A percentile compares a stretch with the other conserved stretches of the same genome.
Evolutionary conservation across 2,329 filamentous ascomycete species (phyloP).

Genomic region (Ceratocystis cacaofunesta): DNA sequence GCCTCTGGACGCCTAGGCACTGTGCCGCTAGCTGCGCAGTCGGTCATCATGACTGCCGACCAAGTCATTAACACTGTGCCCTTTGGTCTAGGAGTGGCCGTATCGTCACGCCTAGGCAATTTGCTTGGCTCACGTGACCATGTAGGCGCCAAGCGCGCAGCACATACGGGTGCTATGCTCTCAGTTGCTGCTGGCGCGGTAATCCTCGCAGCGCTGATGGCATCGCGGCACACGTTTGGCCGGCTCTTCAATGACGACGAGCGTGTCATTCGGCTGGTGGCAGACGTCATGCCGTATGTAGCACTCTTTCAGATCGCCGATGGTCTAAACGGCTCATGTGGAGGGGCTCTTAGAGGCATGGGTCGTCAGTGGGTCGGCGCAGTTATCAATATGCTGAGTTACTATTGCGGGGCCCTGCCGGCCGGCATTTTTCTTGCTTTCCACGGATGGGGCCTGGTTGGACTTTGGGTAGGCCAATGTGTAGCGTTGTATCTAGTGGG

Average conservation of each 20-base stretch:
- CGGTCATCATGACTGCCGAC: slow-evolving; percentile 79
- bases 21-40: slow-evolving; percentile 65
- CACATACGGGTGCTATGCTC: slow-evolving; percentile 60
- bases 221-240: slow-evolving; percentile 56
- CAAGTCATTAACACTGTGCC: slow-evolving; percentile 76
- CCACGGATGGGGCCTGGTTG: slow-evolving; percentile 66
- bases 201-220: slow-evolving; percentile 55
- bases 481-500: slow-evolving; percentile 71
- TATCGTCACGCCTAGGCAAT: slow-evolving; percentile 65
- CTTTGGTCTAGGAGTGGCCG: slow-evolving; percentile 72
- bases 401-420: slow-evolving; percentile 69
- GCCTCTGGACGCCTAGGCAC: slow-evolving; percentile 70
- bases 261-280: slow-evolving; percentile 55
- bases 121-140: slow-evolving; percentile 55
- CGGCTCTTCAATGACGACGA: slow-evolving; percentile 69
- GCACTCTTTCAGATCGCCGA: slow-evolving; percentile 85
- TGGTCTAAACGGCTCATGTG: slow-evolving; percentile 71
- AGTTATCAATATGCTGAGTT: slow-evolving; percentile 65
- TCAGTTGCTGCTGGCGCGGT: slow-evolving; percentile 52
- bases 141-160: slow-evolving; percentile 51
- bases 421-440: slow-evolving; percentile 75
- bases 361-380: slow-evolving; percentile 76
- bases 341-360: slow-evolving; percentile 68
- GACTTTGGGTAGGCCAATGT: slow-evolving; percentile 73
- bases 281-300: slow-evolving; percentile 68